Evolutionary conservation across 352 stramenopile species (phyloP).

Genomic region (Globisporangium parvum): DNA sequence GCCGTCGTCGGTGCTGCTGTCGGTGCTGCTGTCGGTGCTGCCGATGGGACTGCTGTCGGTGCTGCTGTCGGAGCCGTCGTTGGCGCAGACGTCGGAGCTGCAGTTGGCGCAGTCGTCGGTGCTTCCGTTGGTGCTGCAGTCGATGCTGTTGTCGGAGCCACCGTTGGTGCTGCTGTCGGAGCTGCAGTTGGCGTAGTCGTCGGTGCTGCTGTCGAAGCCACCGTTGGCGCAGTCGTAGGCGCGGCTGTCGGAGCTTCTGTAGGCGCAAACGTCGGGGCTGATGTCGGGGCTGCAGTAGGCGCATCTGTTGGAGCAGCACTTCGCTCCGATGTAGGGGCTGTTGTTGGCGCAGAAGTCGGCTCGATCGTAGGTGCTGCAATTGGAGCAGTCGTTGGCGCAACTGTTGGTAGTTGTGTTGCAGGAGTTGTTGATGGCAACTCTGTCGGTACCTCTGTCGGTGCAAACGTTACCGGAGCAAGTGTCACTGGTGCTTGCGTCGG

Average conservation of each 20-base stretch:
- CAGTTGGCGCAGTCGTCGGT: too few species aligned
- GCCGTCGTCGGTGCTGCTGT: not conserved
- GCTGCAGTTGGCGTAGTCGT: not conserved
- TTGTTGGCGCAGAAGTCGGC: too few species aligned
- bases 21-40: not conserved
- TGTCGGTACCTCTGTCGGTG: not conserved
- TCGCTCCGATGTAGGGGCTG: not conserved
- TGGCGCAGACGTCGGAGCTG: not conserved
- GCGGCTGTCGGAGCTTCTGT: not conserved
- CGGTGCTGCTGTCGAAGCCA: not conserved
- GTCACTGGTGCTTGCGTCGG: not conserved
- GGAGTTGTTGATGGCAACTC: too few species aligned
- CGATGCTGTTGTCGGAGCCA: not conserved
- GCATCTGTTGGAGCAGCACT: not conserved
- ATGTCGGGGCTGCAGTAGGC: not conserved
- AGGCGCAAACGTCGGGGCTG: too few species aligned
- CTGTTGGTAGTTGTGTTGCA: not conserved
- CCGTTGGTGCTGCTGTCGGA: not conserved
- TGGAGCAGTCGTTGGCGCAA: not conserved
- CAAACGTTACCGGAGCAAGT: not conserved
- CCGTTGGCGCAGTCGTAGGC: not conserved
- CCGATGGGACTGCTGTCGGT: too few species aligned
- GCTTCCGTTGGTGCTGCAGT: not conserved
- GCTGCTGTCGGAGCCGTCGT: conserved; percentile 7
- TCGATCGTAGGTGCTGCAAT: not conserved